Evolutionary conservation across 768 basidiomycete species (phyloP).

Genomic region (Hypholoma fasciculare): DNA sequence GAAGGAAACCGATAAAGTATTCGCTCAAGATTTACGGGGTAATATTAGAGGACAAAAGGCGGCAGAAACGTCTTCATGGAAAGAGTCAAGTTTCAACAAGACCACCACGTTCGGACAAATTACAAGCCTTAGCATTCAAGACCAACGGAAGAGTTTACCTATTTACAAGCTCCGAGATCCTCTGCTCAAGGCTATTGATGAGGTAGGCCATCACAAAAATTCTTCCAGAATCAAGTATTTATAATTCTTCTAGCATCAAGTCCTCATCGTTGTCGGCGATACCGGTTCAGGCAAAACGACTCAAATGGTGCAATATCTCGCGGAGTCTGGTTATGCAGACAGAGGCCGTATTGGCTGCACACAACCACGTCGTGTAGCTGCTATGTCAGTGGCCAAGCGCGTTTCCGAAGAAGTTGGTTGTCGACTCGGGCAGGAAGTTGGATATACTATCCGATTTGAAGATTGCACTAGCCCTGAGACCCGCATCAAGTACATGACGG

Average conservation of each 20-base stretch:
- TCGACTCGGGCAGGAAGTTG: constrained; percentile 95
- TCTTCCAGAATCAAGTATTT: constrained; percentile 8
- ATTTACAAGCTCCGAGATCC: constrained; percentile 95
- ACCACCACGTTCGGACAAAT: constrained; percentile 95
- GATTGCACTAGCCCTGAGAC: constrained; percentile 99
- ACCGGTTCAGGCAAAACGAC: constrained; percentile 99
- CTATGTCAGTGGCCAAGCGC: constrained; percentile 99
- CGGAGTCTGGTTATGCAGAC: constrained; percentile 92
- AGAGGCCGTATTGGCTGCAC: constrained; percentile 93
- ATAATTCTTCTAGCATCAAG: constrained; percentile 70
- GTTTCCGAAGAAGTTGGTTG: constrained; percentile 99
- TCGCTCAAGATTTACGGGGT: constrained; percentile 91
- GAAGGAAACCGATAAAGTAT: constrained; percentile 78
- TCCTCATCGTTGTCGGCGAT: constrained; percentile 97
- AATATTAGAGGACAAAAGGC: constrained; percentile 82
- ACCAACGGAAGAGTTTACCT: constrained; percentile 88
- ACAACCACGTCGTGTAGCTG: constrained; percentile 98
- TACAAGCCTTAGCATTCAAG: constrained; percentile 86
- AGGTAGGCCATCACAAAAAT: constrained; percentile 51
- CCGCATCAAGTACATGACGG: constrained; percentile 99
- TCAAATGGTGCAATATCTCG: constrained; percentile 98
- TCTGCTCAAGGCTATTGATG: constrained; percentile 84
- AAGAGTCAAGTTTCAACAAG: constrained; percentile 90
- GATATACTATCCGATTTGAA: constrained; percentile 98
- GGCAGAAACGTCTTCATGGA: constrained; percentile 86